Evolutionary conservation across 257 asterid species (phyloP), one percentile per base, ranked within the genome.

Genomic region (Nemophila menziesii): DNA sequence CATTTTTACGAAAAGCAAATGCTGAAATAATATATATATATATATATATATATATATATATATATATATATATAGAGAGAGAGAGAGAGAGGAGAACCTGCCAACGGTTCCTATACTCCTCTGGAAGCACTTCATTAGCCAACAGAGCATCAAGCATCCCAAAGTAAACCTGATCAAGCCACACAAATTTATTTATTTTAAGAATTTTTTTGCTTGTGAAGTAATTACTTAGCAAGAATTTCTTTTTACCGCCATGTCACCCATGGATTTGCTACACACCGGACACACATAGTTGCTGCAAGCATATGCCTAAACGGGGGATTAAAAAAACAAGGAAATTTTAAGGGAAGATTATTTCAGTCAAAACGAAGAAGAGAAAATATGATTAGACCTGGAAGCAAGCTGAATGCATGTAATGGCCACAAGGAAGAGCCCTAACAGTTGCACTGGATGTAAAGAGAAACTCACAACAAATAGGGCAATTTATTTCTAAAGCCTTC

Each of bases 331-430:
- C 9, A n/a, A 5, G 46, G 22, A 41, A 41, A 41, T 17, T 41
- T 29, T 29, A 13, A 29, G 36, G 36, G 36, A 29, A 13, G 36
- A 2, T 2, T 29, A 29, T 5, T 5, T 7, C 3, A 29, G 8
- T 2, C 36, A 29, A 29, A 24, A 29, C 36, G 12, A 29, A 29
- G 36, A 13, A 29, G 3, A 29, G 7, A 1, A 13, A 29, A 29
- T 29, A 29, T 2, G 3, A 29, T 44, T 20, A 49, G 34, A 70
- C 77, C 77, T 65, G 77, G 39, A 70, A 70, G 56, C 77, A 70
- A 54, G 77, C 77, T 0, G 77, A 70, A 46, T 70, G 77, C 60
- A 70, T 65, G 61, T 65, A 70, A 55, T 70, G 77, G 45, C 77
- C 77, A 55, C 77, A 70, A 58, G 64, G 77, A 47, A 70, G 61